These are phyloP conservation scores for Eurotiales sp. DNA, from an alignment of 2,329 filamentous ascomycete genomes.

Conservation along the genomic window DNA sequence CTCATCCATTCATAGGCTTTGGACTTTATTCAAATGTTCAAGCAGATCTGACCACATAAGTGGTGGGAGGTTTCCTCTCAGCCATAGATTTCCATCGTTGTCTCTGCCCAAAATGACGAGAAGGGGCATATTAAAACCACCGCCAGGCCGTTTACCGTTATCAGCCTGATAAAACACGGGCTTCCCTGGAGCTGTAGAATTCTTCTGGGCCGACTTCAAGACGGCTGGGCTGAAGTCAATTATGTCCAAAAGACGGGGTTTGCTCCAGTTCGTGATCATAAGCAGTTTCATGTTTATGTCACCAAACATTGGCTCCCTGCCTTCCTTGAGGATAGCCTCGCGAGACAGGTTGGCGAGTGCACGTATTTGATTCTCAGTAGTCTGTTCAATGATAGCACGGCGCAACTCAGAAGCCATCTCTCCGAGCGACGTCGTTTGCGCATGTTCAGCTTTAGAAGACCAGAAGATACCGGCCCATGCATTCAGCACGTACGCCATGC, in stretches of 20 bases:
- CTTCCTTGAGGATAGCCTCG: not conserved
- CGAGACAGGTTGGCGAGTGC: not conserved
- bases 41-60: not conserved
- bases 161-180: not conserved
- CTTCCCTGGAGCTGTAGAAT: not conserved
- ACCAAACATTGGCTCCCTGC: not conserved
- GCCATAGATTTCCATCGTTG: not conserved
- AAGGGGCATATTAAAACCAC: not conserved
- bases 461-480: not conserved
- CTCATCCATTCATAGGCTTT: too few species aligned
- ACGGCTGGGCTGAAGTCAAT: slow-evolving; percentile 5
- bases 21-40: not conserved
- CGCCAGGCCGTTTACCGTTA: not conserved
- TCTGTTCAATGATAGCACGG: not conserved
- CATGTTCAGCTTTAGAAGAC: not conserved
- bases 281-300: slow-evolving; percentile 3
- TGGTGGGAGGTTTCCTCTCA: not conserved
- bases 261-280: slow-evolving; percentile 4
- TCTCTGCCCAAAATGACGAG: not conserved
- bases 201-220: not conserved
- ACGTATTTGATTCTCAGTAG: slow-evolving; percentile 1
- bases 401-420: not conserved
- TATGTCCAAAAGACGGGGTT: not conserved
- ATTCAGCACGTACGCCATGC: not conserved
- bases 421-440: not conserved